These are phyloP conservation scores for Pugionium dolabratum DNA, from an alignment of 345 rosid genomes.

Conservation along the genomic window DNA sequence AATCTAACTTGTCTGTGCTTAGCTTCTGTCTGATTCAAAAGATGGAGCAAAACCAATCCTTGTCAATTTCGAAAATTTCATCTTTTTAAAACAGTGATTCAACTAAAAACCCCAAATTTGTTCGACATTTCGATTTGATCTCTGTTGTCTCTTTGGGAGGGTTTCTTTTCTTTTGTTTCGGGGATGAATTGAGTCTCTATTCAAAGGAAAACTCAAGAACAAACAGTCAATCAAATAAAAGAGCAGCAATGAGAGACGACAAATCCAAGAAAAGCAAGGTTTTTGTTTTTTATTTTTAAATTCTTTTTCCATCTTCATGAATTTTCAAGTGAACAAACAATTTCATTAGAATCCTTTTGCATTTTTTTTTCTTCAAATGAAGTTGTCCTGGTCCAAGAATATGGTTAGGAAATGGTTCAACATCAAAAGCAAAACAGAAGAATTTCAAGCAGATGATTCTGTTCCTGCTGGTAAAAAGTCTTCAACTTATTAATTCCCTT, in stretches of 20 bases:
- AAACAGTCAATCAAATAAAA: constrained; percentile 43
- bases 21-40: constrained; percentile 34
- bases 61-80: constrained; percentile 11
- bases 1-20: constrained; percentile 8
- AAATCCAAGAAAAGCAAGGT: constrained; percentile 94
- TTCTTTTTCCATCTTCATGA: constrained; percentile 24
- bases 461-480: constrained; percentile 56
- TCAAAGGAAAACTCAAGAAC: constrained; percentile 29
- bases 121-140: constrained; percentile 30
- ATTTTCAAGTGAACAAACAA: constrained; percentile 11
- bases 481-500: constrained; percentile 3
- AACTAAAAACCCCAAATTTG: constrained; percentile 38
- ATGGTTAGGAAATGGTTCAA: constrained; percentile 92
- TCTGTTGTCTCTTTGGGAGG: constrained; percentile 2
- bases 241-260: constrained; percentile 76
- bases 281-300: constrained; percentile 3
- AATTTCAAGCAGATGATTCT: constrained; percentile 80
- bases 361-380: constrained; percentile 32
- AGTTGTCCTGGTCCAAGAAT: constrained; percentile 96
- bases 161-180: not conserved
- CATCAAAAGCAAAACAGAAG: constrained; percentile 85
- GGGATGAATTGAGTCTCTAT: constrained; percentile 24
- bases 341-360: not conserved
- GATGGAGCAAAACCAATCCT: constrained; percentile 14
- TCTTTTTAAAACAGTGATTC: constrained; percentile 19